Evolutionary conservation across 305 asterid species (phyloP), one percentile per base, ranked within the genome.

Genomic region (Coffea humblotiana): DNA sequence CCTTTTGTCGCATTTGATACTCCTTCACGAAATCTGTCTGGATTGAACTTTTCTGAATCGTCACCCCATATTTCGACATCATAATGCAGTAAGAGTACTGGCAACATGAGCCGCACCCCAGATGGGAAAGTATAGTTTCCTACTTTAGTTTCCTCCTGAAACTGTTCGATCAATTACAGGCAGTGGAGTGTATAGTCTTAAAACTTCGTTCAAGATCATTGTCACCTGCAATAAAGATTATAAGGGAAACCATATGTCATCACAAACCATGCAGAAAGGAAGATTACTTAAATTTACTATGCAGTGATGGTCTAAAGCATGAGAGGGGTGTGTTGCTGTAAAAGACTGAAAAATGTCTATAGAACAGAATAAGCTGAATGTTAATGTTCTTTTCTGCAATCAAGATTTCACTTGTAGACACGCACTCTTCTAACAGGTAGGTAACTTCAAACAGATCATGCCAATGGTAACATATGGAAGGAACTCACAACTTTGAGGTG

Each of bases 21-120:
- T 68, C 87, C 87, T 18, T 81, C 68, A 25, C 58, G n/a, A 23
- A 85, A 83, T 35, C 86, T 75, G 12, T 78, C 81, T 11, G 88
- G 88, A 2, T 81, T 85, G 77, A 85, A 85, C 18, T 85, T 80
- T 32, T 80, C 80, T 16, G 78, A 84, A 75, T 85, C 86, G 6
- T 80, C 77, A 11, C 88, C 88, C 88, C 86, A 85, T 63, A 83
- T 71, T 10, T 83, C 32, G 4, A 21, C 7, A 52, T 85, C 86
- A 3, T 78, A 77, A 76, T 85, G 88, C 45, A 75, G 19, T 1
- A 72, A 61, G 60, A 74, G n/a, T 2, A 78, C 11, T 6, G 78
- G 77, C 54, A 85, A 0, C 3, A 15, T 14, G 10, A 85, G 8
- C 19, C 51, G 49, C 45, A 79, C 75, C 18, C 79, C 83, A 1